Percentiles rank a stretch among this genome's conserved stretches.
Conservation (phyloP, 768 basidiomycete species). For the Tylopilus felleus region DNA sequence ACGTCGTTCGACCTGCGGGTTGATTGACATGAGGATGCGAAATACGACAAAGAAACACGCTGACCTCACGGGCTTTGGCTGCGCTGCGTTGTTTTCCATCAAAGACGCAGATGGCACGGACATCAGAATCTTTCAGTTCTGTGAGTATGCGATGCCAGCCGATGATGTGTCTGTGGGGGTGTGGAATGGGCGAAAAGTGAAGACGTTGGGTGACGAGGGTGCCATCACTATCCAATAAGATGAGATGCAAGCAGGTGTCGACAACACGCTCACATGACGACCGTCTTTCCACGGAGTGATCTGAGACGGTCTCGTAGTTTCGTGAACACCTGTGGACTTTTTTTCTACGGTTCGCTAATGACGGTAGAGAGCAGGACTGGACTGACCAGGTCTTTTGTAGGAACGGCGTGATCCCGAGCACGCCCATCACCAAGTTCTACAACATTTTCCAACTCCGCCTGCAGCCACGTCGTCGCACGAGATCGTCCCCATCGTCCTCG, state of each 20-base stretch:
- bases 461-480: conserved; percentile 20
- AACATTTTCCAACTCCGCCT: conserved; percentile 34
- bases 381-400: conserved; percentile 62
- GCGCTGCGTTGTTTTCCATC: conserved; percentile 65
- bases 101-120: conserved; percentile 73
- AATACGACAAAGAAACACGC: conserved; percentile 13
- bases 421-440: conserved; percentile 56
- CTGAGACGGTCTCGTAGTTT: conserved; percentile 61
- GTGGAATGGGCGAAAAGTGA: conserved; percentile 65
- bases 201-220: conserved; percentile 83
- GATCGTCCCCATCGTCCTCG: not conserved
- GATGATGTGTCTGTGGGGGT: conserved; percentile 65
- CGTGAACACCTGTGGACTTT: conserved; percentile 63
- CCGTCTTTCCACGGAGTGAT: conserved; percentile 58
- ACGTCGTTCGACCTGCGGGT: conserved; percentile 51
- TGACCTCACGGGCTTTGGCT: conserved; percentile 73
- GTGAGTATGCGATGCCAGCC: conserved; percentile 72
- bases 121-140: conserved; percentile 55
- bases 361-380: not conserved
- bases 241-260: not conserved
- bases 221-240: conserved; percentile 56
- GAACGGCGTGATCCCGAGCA: conserved; percentile 66
- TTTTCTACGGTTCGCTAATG: not conserved
- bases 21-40: conserved; percentile 1
- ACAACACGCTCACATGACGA: conserved; percentile 60